Conservation (phyloP, 1,284 basidiomycete genomes). For the Flammula alnicola region DNA sequence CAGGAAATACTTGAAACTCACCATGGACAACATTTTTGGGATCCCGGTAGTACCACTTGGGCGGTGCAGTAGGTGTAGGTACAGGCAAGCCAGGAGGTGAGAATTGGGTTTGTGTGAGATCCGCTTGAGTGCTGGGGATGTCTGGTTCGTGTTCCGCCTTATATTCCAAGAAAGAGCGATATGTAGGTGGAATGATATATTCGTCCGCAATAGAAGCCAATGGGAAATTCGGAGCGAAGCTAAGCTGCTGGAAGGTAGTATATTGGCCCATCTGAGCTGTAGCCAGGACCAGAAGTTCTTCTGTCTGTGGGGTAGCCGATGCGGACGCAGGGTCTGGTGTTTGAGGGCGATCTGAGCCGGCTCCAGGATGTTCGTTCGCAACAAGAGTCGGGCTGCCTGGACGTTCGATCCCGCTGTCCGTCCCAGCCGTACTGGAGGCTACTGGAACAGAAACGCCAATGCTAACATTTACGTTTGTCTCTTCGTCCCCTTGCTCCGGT, state of each 20-base stretch:
- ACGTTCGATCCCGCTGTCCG: slow-evolving; percentile 32
- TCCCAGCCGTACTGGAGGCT: slow-evolving; percentile 32
- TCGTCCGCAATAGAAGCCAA: slow-evolving; percentile 86
- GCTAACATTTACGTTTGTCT: slow-evolving; percentile 64
- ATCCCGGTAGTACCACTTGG: slow-evolving; percentile 80
- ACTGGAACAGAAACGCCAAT: slow-evolving; percentile 63
- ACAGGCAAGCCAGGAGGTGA: slow-evolving; percentile 78
- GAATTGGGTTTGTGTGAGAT: slow-evolving; percentile 68
- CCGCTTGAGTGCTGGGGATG: slow-evolving; percentile 40
- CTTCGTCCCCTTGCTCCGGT: slow-evolving; percentile 54
- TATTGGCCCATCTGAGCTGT: slow-evolving; percentile 78
- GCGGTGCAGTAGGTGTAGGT: slow-evolving; percentile 65
- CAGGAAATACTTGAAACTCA: slow-evolving; percentile 36
- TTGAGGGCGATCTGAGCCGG: slow-evolving; percentile 29
- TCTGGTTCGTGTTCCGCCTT: slow-evolving; percentile 60
- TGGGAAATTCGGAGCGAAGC: slow-evolving; percentile 82
- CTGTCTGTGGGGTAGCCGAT: slow-evolving; percentile 47
- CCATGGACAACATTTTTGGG: slow-evolving; percentile 80
- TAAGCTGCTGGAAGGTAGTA: slow-evolving; percentile 86
- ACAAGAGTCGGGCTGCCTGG: slow-evolving; percentile 43
- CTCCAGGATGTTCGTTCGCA: slow-evolving; percentile 46
- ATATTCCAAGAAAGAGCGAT: slow-evolving; percentile 76
- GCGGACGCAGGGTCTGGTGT: slow-evolving; percentile 32
- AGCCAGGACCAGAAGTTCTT: slow-evolving; percentile 71
- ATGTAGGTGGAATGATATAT: slow-evolving; percentile 87